These are phyloP conservation scores for Eimeria maxima DNA, from an alignment of 169 alveolate species.

Conservation along the genomic window DNA sequence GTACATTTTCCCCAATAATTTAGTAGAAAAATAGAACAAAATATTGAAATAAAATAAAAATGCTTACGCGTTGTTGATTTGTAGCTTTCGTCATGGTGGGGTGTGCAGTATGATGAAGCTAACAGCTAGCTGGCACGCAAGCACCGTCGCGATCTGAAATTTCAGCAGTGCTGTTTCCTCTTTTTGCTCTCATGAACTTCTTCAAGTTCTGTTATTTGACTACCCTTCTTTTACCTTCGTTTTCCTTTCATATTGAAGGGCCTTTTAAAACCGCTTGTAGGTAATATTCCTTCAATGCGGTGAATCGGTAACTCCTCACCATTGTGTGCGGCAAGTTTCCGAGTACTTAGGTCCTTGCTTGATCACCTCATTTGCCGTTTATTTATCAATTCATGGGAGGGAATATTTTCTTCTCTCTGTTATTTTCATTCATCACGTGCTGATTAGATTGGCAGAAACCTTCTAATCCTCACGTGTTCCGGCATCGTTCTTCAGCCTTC, in stretches of 20 bases:
- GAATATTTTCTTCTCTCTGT: too few relatives aligned
- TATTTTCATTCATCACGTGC: too few relatives aligned
- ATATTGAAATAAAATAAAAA: too few relatives aligned
- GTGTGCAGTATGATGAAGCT: background rate
- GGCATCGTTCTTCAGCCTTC: too few relatives aligned
- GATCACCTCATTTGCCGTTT: too few relatives aligned
- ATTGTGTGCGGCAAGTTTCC: background rate
- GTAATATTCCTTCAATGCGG: background rate
- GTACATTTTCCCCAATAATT: too few relatives aligned
- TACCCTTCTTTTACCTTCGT: background rate
- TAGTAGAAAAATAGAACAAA: too few relatives aligned
- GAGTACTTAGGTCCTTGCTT: background rate
- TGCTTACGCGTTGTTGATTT: too few relatives aligned
- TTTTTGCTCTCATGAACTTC: background rate
- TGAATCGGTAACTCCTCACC: constrained; percentile 7
- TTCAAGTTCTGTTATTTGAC: background rate
- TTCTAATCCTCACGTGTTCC: too few relatives aligned
- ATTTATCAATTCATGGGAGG: too few relatives aligned
- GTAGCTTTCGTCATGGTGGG: too few relatives aligned
- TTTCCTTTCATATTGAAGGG: background rate
- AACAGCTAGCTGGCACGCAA: background rate
- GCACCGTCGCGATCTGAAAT: background rate
- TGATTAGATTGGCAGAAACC: too few relatives aligned
- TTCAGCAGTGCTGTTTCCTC: background rate
- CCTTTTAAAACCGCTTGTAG: background rate